Evolutionary conservation across 2,329 filamentous ascomycete genomes (phyloP).

Genomic region (Colletotrichum sp.): DNA sequence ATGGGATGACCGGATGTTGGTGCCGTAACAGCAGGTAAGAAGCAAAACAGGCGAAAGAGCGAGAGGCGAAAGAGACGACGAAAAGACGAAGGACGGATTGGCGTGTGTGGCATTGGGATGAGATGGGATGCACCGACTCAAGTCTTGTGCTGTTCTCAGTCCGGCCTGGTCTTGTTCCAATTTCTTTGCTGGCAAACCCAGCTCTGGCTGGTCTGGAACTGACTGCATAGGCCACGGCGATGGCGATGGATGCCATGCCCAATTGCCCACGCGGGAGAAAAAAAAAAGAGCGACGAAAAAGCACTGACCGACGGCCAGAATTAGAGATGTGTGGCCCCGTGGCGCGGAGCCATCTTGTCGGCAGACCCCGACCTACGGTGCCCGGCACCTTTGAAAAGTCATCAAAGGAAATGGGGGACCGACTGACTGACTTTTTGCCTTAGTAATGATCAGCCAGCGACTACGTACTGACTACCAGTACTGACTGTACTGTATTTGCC

Average conservation of each 20-base stretch:
- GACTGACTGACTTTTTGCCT: background rate
- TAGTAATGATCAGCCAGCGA: background rate
- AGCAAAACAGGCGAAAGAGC: background rate
- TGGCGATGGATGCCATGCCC: background rate
- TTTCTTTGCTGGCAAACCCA: background rate
- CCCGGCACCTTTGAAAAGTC: background rate
- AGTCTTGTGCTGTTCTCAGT: background rate
- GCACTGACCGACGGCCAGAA: background rate
- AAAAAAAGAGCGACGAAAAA: background rate
- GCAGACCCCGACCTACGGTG: background rate
- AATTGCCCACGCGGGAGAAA: background rate
- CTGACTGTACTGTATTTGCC: background rate
- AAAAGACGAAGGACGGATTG: background rate
- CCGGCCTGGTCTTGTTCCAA: background rate
- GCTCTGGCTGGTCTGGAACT: background rate
- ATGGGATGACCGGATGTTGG: background rate
- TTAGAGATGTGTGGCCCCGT: background rate
- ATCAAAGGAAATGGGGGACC: background rate
- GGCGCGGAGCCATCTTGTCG: background rate
- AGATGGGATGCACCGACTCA: background rate
- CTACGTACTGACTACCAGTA: background rate
- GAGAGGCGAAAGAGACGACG: background rate
- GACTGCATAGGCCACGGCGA: background rate
- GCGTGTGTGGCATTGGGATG: background rate
- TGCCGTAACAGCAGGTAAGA: background rate